phyloP scores from a whole-genome alignment of 2,329 filamentous ascomycete genomes.

The Phialophora tarda region DNA sequence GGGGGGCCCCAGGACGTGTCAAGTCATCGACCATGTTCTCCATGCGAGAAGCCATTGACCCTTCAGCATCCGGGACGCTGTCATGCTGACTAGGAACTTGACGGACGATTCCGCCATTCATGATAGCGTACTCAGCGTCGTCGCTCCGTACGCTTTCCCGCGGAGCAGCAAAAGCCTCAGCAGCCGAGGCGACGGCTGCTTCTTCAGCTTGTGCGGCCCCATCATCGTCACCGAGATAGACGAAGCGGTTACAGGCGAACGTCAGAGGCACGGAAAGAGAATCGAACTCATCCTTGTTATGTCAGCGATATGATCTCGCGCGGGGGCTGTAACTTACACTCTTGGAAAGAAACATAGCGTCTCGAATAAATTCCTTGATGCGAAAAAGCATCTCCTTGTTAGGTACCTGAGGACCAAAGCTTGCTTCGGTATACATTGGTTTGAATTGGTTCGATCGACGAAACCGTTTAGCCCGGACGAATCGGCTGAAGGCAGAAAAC shows the following conservation, averaged over 20 bases:
- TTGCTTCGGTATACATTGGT: conserved; percentile 43
- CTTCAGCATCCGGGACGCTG: conserved; percentile 41
- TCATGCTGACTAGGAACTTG: conserved; percentile 20
- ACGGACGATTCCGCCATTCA: not conserved
- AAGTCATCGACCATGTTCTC: conserved; percentile 65
- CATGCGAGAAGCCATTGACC: conserved; percentile 47
- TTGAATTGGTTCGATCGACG: conserved; percentile 57
- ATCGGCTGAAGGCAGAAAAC: conserved; percentile 64
- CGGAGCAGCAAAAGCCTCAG: not conserved
- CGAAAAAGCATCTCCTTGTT: conserved; percentile 71
- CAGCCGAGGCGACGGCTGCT: not conserved
- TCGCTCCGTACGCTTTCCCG: too few relatives aligned
- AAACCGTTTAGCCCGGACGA: conserved; percentile 46
- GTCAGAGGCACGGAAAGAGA: conserved; percentile 25
- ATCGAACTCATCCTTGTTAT: conserved; percentile 25
- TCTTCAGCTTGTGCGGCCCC: not conserved
- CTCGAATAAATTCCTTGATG: conserved; percentile 66
- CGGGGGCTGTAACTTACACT: conserved; percentile 46
- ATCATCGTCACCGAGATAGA: conserved; percentile 19
- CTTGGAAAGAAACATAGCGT: conserved; percentile 64
- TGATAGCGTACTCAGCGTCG: conserved; percentile 42
- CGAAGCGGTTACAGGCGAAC: conserved; percentile 29
- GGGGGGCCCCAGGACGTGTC: conserved; percentile 51
- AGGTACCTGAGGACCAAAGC: conserved; percentile 41
- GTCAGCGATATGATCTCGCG: conserved; percentile 24